Base-by-base conservation (phyloP, 306 rosid species). In the Abrus precatorius region DNA sequence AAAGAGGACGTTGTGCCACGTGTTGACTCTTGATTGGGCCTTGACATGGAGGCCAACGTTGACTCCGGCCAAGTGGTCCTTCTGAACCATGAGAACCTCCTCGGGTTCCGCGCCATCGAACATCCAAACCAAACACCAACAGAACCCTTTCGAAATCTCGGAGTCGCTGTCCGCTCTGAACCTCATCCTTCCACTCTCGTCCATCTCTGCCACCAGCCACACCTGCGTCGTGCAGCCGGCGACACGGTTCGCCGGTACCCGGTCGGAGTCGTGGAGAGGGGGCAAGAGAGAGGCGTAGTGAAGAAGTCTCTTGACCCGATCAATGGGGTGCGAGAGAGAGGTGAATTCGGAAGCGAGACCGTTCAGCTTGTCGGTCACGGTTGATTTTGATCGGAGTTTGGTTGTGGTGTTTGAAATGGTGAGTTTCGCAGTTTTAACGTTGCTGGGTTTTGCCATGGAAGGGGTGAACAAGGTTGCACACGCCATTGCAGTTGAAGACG, bases 81-180 rank as follows among this genome's bases (percentile, higher is more conserved):
- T 32, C 81, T 72, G 40, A 12, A 94, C 47, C 62, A 1, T 77
- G 60, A 86, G 9, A 1, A 94, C 90, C 74, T 94, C 93, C 73
- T 78, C 65, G 0, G 91, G 89, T 48, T 85, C 77, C 3, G 91
- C 93, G 0, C 98, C 91, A 14, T 94, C 90, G 34, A 94, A 64
- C 75, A 90, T 12, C 93, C 89, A 90, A 5, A 91, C 87, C 82
- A 93, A 45, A 41, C 97, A 91, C 82, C 90, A 91, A 50, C 97
- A 94, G 59, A 90, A 94, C 1, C 95, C 98, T 41, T 89, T 91
- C 20, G 93, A 85, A 2, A 94, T 91, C 88, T 94, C 98, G 47
- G 98, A 93, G 64, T 94, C 98, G 69, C 93, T 93, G 41, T 90
- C 97, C 0, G 95, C 98, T 11, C 64, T 30, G 63, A 93, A 93